Conservation (phyloP, 164 flowering plant species). For the Umbilicus rupestris region DNA sequence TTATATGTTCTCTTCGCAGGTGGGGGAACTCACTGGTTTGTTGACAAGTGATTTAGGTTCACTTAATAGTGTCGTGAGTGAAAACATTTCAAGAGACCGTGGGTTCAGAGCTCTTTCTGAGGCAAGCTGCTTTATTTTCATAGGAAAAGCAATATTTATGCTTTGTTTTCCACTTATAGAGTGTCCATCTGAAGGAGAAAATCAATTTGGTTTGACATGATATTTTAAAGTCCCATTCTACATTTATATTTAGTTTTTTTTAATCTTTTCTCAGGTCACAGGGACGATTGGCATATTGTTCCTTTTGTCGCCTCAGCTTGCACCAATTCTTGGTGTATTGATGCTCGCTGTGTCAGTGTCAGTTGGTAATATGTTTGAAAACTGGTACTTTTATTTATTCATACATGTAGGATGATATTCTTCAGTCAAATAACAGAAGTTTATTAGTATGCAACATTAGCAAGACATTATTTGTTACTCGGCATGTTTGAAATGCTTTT, state of each 20-base stretch:
- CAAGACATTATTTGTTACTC: no score
- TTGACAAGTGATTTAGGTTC: conserved; percentile 92
- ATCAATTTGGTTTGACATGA: not conserved
- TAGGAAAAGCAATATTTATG: conserved; percentile 35
- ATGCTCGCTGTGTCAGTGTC: conserved; percentile 59
- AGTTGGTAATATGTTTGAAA: conserved; percentile 38
- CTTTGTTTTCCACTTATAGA: conserved; percentile 21
- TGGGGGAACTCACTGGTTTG: conserved; percentile 84
- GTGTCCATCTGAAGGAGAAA: not conserved
- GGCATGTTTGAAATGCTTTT: no score
- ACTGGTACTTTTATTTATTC: not conserved
- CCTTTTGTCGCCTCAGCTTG: conserved; percentile 72
- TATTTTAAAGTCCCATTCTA: not conserved
- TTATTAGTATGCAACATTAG: no score
- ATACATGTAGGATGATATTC: not conserved
- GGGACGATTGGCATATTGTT: conserved; percentile 84
- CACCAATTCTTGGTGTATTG: conserved; percentile 66
- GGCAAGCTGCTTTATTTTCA: conserved; percentile 81
- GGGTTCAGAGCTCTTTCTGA: conserved; percentile 95
- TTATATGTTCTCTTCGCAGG: conserved; percentile 30
- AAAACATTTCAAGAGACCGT: conserved; percentile 90
- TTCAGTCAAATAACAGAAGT: not conserved
- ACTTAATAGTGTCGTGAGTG: conserved; percentile 70
- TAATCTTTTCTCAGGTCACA: conserved; percentile 43
- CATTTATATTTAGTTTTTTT: not conserved